Base-by-base conservation (phyloP, 768 basidiomycete genomes). In the Crepidotus variabilis region DNA sequence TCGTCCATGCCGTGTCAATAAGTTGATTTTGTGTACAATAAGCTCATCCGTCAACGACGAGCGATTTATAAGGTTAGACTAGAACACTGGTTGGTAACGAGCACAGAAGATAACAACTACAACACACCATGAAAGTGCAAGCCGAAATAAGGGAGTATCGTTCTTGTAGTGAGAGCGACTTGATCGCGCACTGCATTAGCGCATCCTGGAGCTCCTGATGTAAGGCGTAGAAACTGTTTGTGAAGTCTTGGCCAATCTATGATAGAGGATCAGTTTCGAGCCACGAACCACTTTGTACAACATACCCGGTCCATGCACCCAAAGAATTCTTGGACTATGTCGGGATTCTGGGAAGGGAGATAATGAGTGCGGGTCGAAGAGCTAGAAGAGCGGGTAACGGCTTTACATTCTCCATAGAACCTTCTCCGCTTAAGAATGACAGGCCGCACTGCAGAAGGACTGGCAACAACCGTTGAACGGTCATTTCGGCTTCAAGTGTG, bases 271-370 rank as follows among this genome's bases (percentile, higher is more conserved):
- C 33, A 54, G 18, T 24, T 43, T 9, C 21, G 34, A 47, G 35
- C 18, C 32, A 3, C n/a, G 16, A 8, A 14, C 0, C 43, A 13
- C 56, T 28, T 6, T 23, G 16, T 16, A 16, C 14, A 28, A 75
- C 81, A 48, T 58, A 91, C 90, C 47, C 83, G 79, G 47, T 92
- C 90, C 77, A 90, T 80, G 65, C 86, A 94, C 8, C 78, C 78
- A 71, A 95, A 96, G 69, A 94, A 95, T 22, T 85, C 86, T 66
- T 94, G 92, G 14, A 93, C 91, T 23, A 96, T 83, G 67, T 96
- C 94, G 0, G 94, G 94, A 65, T 96, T 92, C 92, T 96, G 16
- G 22, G 2, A 47, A 55, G 16, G 39, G 34, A 24, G 9, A 46
- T 35, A 35, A 20, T 32, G 10, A 46, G 35, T 22, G 35, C 51